Percentiles rank a stretch among this genome's conserved stretches.
These are phyloP conservation scores for Lepiota brunneoincarnata DNA, from an alignment of 768 basidiomycete genomes.

Conservation along the genomic window DNA sequence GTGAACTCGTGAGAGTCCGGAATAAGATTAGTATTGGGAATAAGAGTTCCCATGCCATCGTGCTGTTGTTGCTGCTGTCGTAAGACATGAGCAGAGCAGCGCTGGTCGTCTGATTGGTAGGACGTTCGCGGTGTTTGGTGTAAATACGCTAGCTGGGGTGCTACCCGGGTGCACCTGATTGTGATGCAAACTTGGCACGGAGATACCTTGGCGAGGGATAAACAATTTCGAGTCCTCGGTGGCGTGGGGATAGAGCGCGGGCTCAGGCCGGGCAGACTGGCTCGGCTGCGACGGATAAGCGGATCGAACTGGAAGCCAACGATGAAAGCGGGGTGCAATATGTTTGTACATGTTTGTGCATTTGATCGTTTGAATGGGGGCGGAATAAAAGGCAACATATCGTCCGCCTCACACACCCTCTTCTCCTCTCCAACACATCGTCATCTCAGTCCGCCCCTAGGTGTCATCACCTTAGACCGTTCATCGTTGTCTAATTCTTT, in stretches of 20 bases:
- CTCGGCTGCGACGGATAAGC: conserved; percentile 6
- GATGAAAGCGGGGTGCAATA: neutral
- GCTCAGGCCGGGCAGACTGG: conserved; percentile 5
- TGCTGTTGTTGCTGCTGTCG: neutral
- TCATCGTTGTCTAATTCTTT: conserved; percentile 4
- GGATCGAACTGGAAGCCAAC: conserved; percentile 9
- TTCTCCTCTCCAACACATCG: conserved; percentile 12
- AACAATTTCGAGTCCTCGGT: neutral
- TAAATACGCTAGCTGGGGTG: conserved; percentile 1
- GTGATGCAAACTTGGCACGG: no score
- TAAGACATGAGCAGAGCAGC: neutral
- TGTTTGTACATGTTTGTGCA: conserved; percentile 9
- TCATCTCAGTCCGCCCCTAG: conserved; percentile 2
- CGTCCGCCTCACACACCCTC: conserved; percentile 10
- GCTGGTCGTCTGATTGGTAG: no score
- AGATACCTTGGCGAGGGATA: no score
- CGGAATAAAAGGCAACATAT: conserved; percentile 16
- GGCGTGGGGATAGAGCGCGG: conserved; percentile 8
- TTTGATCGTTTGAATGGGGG: conserved; percentile 10
- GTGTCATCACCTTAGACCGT: neutral
- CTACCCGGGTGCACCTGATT: neutral
- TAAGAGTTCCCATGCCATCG: neutral
- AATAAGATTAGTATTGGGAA: no score
- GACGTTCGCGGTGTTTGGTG: conserved; percentile 3
- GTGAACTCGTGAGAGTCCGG: no score